Evolutionary conservation across 805 yeast species (phyloP), one percentile per base, ranked within the genome.

Genomic region (fission yeast (Schizosaccharomyces pombe)): DNA sequence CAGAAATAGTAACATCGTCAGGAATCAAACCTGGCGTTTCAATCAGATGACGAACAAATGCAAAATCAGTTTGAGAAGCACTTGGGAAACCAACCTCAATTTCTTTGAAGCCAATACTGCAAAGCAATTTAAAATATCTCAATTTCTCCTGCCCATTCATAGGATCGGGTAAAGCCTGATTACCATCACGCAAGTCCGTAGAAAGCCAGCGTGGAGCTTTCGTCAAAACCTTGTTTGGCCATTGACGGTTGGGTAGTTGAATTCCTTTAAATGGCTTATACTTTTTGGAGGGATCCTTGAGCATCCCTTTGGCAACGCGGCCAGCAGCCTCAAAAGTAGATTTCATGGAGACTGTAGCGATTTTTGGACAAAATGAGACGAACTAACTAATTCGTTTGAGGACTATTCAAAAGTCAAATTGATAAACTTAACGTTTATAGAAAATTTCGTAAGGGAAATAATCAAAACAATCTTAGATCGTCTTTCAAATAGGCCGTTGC

Each of bases 1-100:
- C 86, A 67, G 83, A 91, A 61, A 82, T 77, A 40, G 79, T 72
- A 19, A 82, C 89, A 62, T 83, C 91, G 24, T 69, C 78, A 2
- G 93, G 93, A 32, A 30, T 31, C 30, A 33, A 34, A 34, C 31
- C 39, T 5, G 83, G 82, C 57, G 73, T 73, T 62, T 78, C 80
- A 26, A 82, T 78, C 34, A 86, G 85, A 62, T 71, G 78, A 53
- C 84, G 71, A 33, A 91, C 82, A 67, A 82, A 83, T 62, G 82
- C 89, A 61, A 82, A 82, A 66, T 83, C 91, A 30, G 76, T 72
- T 64, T 82, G 87, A 2, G 85, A 77, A 2, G 91, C 91, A 16
- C 83, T 73, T 4, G 91, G 91, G 66, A 82, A 82, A 0, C 86
- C 77, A 22, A 83, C 91, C 65, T 82, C 91, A 56, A 82, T 82